Evolutionary conservation across 2,329 filamentous ascomycete species (phyloP).

Genomic region (Penicillium sp.): DNA sequence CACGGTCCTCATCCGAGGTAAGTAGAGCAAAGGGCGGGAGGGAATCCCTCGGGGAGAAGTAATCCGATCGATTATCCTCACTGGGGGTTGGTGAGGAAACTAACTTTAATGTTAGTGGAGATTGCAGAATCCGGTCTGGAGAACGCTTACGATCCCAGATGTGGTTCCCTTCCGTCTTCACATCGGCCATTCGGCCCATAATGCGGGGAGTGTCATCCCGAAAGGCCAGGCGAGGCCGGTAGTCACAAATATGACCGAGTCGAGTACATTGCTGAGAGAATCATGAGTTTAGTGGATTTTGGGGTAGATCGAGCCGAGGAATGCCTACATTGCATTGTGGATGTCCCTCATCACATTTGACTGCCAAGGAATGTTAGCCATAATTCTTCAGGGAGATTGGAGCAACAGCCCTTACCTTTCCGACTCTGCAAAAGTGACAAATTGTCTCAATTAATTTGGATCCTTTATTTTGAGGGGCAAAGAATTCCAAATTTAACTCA

Average conservation of each 20-base stretch:
- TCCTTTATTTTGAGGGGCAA: neutral
- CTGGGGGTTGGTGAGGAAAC: constrained; percentile 30
- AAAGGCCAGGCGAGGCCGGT: constrained; percentile 57
- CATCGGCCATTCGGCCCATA: constrained; percentile 53
- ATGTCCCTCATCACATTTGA: constrained; percentile 58
- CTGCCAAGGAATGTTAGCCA: constrained; percentile 30
- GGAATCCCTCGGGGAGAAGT: constrained; percentile 42
- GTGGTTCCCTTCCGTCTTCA: constrained; percentile 51
- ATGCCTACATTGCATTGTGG: constrained; percentile 54
- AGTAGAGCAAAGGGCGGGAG: constrained; percentile 56
- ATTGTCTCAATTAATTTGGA: constrained; percentile 11
- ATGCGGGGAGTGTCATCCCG: constrained; percentile 54
- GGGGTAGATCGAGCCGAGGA: constrained; percentile 3
- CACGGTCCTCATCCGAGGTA: constrained; percentile 58
- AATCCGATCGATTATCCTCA: constrained; percentile 27
- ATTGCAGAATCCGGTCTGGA: neutral
- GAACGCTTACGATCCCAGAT: constrained; percentile 56
- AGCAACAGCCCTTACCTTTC: constrained; percentile 32
- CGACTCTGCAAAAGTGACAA: constrained; percentile 33
- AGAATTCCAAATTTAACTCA: constrained; percentile 24
- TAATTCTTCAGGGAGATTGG: neutral
- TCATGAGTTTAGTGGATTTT: neutral
- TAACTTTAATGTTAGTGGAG: constrained; percentile 13
- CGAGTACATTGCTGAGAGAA: constrained; percentile 52
- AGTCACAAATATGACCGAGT: constrained; percentile 58